A percentile compares a stretch with the other conserved stretches of the same genome.
Evolutionary conservation across 768 basidiomycete genomes (phyloP).

Genomic region (Auriculariales sp.): DNA sequence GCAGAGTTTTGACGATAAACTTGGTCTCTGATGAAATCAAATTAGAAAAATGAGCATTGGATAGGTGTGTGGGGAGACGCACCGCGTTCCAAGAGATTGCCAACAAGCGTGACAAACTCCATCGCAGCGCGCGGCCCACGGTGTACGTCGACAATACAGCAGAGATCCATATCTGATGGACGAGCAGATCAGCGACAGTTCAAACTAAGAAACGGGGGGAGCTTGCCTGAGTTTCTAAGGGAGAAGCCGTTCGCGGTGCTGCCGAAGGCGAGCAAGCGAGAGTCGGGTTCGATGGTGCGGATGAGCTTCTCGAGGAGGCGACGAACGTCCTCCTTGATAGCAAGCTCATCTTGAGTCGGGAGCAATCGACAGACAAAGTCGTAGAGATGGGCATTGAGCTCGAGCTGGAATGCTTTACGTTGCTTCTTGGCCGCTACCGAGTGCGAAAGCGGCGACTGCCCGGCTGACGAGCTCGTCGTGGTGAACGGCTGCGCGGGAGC

Average conservation of each 20-base stretch:
- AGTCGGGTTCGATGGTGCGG: conserved; percentile 85
- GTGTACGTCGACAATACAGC: conserved; percentile 85
- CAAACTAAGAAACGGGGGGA: too few relatives aligned
- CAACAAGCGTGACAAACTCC: conserved; percentile 88
- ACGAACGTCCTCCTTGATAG: conserved; percentile 91
- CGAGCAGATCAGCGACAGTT: neutral
- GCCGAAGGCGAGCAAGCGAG: conserved; percentile 83
- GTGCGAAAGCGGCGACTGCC: too few relatives aligned
- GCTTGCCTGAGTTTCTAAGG: conserved; percentile 85
- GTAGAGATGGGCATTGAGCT: conserved; percentile 3
- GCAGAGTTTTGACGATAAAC: conserved; percentile 89
- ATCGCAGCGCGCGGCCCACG: conserved; percentile 54
- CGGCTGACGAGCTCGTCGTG: too few relatives aligned
- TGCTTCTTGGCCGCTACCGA: too few relatives aligned
- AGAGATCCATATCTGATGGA: conserved; percentile 87
- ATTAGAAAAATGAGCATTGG: too few relatives aligned
- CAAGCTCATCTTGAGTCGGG: conserved; percentile 79
- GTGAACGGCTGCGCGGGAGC: too few relatives aligned
- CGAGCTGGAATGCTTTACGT: neutral
- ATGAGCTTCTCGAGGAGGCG: conserved; percentile 91
- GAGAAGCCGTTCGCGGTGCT: conserved; percentile 97
- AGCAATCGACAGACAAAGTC: conserved; percentile 86
- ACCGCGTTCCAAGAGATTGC: conserved; percentile 89
- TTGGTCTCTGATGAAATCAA: conserved; percentile 92
- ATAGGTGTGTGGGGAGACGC: too few relatives aligned